Conservation (phyloP, 2,329 filamentous ascomycete species). For the Verticillium alfalfae region DNA sequence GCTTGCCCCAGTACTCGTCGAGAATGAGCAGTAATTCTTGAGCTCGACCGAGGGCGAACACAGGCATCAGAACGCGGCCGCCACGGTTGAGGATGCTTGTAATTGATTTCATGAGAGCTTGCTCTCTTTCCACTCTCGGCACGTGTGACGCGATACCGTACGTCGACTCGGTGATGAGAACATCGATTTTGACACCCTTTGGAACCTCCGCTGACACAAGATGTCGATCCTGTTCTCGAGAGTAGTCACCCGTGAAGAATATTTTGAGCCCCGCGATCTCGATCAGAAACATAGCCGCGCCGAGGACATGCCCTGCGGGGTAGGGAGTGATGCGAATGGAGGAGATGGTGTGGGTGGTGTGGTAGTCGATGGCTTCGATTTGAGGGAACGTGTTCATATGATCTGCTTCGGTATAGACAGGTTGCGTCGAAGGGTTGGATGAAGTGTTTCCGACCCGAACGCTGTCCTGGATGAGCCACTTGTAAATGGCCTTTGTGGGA, state of each 20-base stretch:
- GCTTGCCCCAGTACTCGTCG: conserved; percentile 93
- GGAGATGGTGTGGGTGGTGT: conserved; percentile 95
- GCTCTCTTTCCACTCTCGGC: conserved; percentile 83
- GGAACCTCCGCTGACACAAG: conserved; percentile 90
- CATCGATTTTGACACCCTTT: conserved; percentile 83
- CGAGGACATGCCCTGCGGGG: conserved; percentile 94
- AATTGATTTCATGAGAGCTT: conserved; percentile 91
- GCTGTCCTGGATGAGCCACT: conserved; percentile 97
- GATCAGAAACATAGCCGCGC: conserved; percentile 96
- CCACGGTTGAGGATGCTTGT: conserved; percentile 87
- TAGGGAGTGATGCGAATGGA: conserved; percentile 96
- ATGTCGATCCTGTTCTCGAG: conserved; percentile 90
- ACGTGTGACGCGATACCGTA: conserved; percentile 95
- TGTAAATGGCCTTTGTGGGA: conserved; percentile 98
- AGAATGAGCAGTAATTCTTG: conserved; percentile 92
- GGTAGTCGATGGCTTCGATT: conserved; percentile 97
- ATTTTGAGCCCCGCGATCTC: conserved; percentile 97
- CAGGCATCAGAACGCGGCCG: conserved; percentile 87
- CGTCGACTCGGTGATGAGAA: conserved; percentile 94
- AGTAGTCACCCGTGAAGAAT: conserved; percentile 97
- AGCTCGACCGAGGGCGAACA: conserved; percentile 88
- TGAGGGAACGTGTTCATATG: conserved; percentile 87
- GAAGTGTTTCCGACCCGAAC: conserved; percentile 78
- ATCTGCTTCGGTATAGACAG: conserved; percentile 92
- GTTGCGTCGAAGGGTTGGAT: conserved; percentile 58